Base-by-base conservation (phyloP, 495 filamentous ascomycete species). In the Mytilinidion resinicola region DNA sequence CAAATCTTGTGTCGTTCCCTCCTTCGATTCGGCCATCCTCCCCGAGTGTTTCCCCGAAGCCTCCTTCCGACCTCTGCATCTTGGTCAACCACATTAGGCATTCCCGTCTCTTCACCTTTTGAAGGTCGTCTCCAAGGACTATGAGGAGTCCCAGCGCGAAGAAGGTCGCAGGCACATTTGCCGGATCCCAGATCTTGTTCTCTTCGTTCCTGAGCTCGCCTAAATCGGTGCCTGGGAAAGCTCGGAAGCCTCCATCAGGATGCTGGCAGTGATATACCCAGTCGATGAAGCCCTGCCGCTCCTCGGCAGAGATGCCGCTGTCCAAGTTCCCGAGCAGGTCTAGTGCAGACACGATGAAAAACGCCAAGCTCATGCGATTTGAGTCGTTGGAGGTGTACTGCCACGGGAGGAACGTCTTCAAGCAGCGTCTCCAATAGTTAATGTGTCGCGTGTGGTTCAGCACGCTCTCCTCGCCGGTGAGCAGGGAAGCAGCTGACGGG, bases 401-500 rank as follows among this genome's bases (percentile, higher is more conserved):
- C 52, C 79, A 77, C 1, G 93, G 93, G 4, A 98, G 83, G 48
- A 84, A 78, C 37, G 90, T 85, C 65, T 86, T 89, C 43, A 92
- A 80, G 63, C 91, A 96, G 68, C 91, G 85, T 59, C 89, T 82
- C 86, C 92, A 97, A 79, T 96, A 98, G 68, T 86, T 89, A 67
- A 92, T 77, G 71, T 98, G 93, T 46, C 78, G 82, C 25, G 82
- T 77, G 51, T 81, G 83, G 68, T 90, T 80, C n/a, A 68, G 57
- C 9, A 20, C 51, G 43, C 58, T 57, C 19, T 62, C 56, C 12
- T 47, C 49, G 51, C 20, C 21, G 35, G 42, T 52, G 37, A 25
- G 38, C 50, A 41, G 56, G 46, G 46, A n/a, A 6, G 8, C 9
- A 17, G 20, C 19, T 15, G 19, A 9, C 25, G 46, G 36, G 4